Base-by-base conservation (phyloP, 1,284 basidiomycete species). In the Ganoderma lingzhi region DNA sequence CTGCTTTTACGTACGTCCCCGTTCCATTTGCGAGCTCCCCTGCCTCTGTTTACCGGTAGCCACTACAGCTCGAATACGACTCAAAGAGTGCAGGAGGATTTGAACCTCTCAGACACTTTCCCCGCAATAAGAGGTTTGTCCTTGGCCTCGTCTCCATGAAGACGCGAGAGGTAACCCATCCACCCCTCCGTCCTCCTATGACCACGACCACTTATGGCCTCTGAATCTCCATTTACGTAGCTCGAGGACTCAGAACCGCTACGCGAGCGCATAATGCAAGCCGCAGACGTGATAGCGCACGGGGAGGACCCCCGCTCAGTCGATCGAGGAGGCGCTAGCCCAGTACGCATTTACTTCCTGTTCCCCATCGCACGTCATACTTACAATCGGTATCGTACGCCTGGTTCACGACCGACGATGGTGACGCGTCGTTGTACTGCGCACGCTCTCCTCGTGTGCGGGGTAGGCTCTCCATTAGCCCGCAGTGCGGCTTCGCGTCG, bases 111-210 rank as follows among this genome's bases (percentile, higher is more conserved):
- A 85, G 81, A 68, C 75, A 90, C 71, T 82, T 95, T 9, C 92
- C 93, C 1, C 81, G 81, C 23, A 82, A 88, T 78, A 94, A 93
- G 78, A 82, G 84, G 14, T 87, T 88, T 45, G 89, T 94, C 8
- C 83, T 95, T 14, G 93, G 93, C 14, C 82, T 94, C 41, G 84
- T 95, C 56, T 89, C 91, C 0, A 91, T 89, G 23, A 95, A 95
- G 79, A 67, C 44, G 9, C 63, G 67, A 15, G 48, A 65, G 63
- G 70, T 71, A 59, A 17, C 8, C 9, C 23, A 10, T 8, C 14
- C 3, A 3, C 48, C 3, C 28, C 48, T 28, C 4, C 42, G 51
- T 60, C 8, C 44, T 23, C 44, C 10, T 53, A 1, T 51, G 6
- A 23, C n/a, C 10, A 9, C 37, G 15, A 15, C 42, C 17, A n/a